These are phyloP conservation scores for Pseudisothecium myosuroides DNA, from an alignment of 225 moss, liverwort and hornwort genomes.

Conservation along the genomic window DNA sequence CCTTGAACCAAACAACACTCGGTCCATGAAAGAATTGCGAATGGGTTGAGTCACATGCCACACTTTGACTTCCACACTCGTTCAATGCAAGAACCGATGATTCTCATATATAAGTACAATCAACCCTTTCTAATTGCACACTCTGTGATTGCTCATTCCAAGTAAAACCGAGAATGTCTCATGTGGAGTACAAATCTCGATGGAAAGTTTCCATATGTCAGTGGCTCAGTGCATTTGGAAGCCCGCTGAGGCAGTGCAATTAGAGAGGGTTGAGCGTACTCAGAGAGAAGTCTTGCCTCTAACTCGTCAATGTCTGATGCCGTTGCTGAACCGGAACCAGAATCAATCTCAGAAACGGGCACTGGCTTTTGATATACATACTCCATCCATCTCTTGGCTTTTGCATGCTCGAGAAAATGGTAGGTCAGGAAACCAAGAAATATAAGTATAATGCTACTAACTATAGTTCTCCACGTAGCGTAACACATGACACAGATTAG, in stretches of 20 bases:
- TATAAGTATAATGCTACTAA: slow-evolving; percentile 10
- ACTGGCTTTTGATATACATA: slow-evolving; percentile 5
- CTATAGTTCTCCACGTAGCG: slow-evolving; percentile 31
- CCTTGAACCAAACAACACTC: background rate
- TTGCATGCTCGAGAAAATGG: slow-evolving; percentile 26
- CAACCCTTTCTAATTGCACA: background rate
- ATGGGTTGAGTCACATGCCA: background rate
- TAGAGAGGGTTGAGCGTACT: background rate
- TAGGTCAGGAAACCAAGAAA: slow-evolving; percentile 30
- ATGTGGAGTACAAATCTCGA: background rate
- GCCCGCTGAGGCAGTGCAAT: background rate
- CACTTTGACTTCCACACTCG: background rate
- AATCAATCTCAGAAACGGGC: background rate
- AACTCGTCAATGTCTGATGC: background rate
- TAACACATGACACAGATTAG: slow-evolving; percentile 41
- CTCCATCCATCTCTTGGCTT: slow-evolving; percentile 30
- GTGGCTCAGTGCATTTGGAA: background rate
- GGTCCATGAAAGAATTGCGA: background rate
- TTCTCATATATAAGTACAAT: background rate
- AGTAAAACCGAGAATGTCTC: background rate
- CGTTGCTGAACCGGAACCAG: background rate
- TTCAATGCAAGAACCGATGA: background rate
- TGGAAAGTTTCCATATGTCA: background rate
- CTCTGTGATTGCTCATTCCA: background rate
- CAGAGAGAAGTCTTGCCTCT: slow-evolving; percentile 12